Percentiles rank a stretch among this genome's conserved stretches.
phyloP scores from a whole-genome alignment of 2,329 filamentous ascomycete genomes.

The Epichloe typhina region DNA sequence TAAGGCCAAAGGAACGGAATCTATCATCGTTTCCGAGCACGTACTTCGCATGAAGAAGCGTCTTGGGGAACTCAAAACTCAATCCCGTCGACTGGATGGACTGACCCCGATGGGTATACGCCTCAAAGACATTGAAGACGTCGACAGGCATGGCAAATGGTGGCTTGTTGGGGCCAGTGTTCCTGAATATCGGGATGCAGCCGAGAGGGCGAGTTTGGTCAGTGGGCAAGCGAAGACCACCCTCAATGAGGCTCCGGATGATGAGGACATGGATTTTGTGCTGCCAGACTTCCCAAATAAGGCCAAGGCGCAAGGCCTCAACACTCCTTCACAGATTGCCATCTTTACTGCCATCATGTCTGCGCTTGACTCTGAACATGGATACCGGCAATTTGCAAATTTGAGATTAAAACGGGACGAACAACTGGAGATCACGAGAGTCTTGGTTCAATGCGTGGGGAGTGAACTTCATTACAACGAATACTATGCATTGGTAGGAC shows the following conservation, averaged over 20 bases:
- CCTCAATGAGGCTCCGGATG: slow-evolving; percentile 20
- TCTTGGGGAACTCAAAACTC: slow-evolving; percentile 59
- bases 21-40: slow-evolving; percentile 64
- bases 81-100: slow-evolving; percentile 47
- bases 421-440: slow-evolving; percentile 72
- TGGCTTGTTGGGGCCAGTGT: slow-evolving; percentile 96
- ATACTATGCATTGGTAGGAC: slow-evolving; percentile 81
- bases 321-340: slow-evolving; percentile 72
- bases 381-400: slow-evolving; percentile 65
- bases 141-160: slow-evolving; percentile 87
- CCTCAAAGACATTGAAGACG: slow-evolving; percentile 67
- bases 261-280: slow-evolving; percentile 34
- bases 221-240: slow-evolving; percentile 10
- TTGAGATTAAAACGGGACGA: slow-evolving; percentile 77
- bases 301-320: slow-evolving; percentile 74
- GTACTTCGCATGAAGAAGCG: slow-evolving; percentile 81
- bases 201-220: slow-evolving; percentile 8
- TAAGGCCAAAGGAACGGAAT: slow-evolving; percentile 60
- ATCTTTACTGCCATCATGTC: slow-evolving; percentile 90
- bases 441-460: slow-evolving; percentile 76
- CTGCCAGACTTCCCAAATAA: slow-evolving; percentile 57
- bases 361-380: slow-evolving; percentile 71
- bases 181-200: slow-evolving; percentile 25
- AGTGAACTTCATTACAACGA: slow-evolving; percentile 79
- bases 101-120: slow-evolving; percentile 73